A percentile compares a stretch with the other conserved stretches of the same genome.
Conservation (phyloP, 2,329 filamentous ascomycete genomes). For the Aspergillus vadensis region DNA sequence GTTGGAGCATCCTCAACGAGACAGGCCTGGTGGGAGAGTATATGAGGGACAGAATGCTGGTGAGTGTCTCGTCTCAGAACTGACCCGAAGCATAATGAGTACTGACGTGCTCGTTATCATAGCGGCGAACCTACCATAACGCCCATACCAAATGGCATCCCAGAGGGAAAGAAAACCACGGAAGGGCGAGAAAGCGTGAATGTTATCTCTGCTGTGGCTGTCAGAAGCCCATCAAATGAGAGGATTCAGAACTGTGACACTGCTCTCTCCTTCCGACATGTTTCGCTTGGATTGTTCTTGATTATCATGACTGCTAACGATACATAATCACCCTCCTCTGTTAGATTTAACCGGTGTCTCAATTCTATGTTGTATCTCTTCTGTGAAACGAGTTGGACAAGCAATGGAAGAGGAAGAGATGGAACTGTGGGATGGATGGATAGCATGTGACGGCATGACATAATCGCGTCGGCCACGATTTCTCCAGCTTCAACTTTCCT, state of each 20-base stretch:
- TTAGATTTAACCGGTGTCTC: not conserved
- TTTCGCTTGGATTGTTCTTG: not conserved
- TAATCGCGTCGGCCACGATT: not conserved
- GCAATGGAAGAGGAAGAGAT: not conserved
- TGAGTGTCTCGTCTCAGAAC: not conserved
- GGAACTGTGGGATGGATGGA: not conserved
- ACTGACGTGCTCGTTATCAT: not conserved
- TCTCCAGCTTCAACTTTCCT: not conserved
- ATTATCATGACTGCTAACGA: not conserved
- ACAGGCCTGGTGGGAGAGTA: not conserved
- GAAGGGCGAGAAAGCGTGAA: not conserved
- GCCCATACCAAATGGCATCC: not conserved
- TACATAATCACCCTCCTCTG: not conserved
- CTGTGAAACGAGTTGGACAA: not conserved
- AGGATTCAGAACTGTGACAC: not conserved
- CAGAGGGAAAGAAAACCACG: not conserved
- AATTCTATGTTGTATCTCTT: too few relatives aligned
- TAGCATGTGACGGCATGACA: constrained; percentile 3
- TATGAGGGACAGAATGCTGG: not conserved
- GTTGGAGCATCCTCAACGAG: not conserved
- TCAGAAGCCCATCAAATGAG: not conserved
- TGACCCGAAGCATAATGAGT: not conserved
- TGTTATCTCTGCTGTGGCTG: not conserved
- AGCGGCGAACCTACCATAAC: not conserved
- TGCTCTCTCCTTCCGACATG: not conserved